Evolutionary conservation across 164 flowering plant genomes (phyloP).

Genomic region (Cinnamomum chago): DNA sequence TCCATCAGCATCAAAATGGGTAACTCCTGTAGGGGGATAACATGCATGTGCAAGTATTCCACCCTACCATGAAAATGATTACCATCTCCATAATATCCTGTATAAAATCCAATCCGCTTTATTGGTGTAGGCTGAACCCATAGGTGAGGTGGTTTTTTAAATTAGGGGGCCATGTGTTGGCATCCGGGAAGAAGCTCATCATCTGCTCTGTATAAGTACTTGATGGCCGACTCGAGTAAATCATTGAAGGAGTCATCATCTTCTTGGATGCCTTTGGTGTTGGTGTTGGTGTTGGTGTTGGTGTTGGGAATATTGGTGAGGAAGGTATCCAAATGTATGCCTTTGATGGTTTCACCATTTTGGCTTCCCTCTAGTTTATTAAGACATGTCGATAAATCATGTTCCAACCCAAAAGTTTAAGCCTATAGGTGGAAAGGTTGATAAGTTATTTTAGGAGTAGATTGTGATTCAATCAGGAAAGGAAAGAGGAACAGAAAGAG

Average conservation of each 20-base stretch:
- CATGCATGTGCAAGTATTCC: conserved; percentile 83
- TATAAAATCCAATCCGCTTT: conserved; percentile 60
- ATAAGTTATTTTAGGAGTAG: no score
- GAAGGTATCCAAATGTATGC: conserved; percentile 47
- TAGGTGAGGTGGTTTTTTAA: conserved; percentile 32
- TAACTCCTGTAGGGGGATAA: conserved; percentile 58
- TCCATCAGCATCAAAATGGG: conserved; percentile 44
- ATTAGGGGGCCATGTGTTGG: conserved; percentile 40
- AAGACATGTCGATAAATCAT: not conserved
- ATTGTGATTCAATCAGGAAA: no score
- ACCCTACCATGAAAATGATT: conserved; percentile 68
- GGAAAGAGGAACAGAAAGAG: no score
- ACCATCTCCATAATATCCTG: conserved; percentile 70
- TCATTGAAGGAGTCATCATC: conserved; percentile 34
- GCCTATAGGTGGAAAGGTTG: not conserved
- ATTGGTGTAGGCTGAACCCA: conserved; percentile 32
- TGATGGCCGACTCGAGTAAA: conserved; percentile 46
- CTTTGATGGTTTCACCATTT: conserved; percentile 2
- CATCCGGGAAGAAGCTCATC: conserved; percentile 39
- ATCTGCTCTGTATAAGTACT: conserved; percentile 36
- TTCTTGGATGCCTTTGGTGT: conserved; percentile 14
- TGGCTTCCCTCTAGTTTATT: conserved; percentile 1
- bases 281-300: not conserved
- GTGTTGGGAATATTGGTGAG: not conserved
- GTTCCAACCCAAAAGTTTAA: not conserved